Conservation (phyloP, 371 early-diverging fungal species). For the Batkoa obscura region DNA sequence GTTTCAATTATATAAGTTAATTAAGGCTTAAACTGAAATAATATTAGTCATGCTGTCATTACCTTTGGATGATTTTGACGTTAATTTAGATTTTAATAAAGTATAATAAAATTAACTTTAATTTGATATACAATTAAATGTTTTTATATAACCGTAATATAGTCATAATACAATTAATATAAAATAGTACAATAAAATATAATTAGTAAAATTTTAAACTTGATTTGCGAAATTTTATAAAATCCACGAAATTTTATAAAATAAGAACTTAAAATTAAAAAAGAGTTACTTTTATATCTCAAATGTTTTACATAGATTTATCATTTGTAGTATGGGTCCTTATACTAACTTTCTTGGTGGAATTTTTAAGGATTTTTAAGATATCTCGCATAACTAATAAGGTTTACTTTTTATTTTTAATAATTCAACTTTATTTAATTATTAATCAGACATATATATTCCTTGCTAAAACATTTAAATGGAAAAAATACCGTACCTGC, state of each 20-base stretch:
- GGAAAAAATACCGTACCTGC: neutral
- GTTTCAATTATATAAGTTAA: no score
- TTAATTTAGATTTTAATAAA: no score
- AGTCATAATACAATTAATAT: no score
- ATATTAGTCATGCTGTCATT: no score
- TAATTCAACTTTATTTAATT: neutral
- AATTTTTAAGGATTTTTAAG: neutral
- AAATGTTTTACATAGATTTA: neutral
- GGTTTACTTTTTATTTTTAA: neutral
- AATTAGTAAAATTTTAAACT: no score
- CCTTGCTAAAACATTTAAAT: neutral
- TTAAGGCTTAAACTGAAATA: no score
- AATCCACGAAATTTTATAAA: neutral
- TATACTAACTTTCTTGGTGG: neutral
- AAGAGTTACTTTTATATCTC: neutral
- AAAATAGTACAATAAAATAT: no score
- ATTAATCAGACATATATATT: neutral
- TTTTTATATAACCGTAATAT: no score
- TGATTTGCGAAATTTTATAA: no score
- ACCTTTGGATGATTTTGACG: no score
- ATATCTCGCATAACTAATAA: neutral
- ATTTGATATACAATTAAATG: no score
- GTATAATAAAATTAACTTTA: no score
- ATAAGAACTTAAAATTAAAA: neutral
- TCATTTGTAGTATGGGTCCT: neutral